Base-by-base conservation (phyloP, 1,139 yeast species). In the Groenewaldozyma sp. region DNA sequence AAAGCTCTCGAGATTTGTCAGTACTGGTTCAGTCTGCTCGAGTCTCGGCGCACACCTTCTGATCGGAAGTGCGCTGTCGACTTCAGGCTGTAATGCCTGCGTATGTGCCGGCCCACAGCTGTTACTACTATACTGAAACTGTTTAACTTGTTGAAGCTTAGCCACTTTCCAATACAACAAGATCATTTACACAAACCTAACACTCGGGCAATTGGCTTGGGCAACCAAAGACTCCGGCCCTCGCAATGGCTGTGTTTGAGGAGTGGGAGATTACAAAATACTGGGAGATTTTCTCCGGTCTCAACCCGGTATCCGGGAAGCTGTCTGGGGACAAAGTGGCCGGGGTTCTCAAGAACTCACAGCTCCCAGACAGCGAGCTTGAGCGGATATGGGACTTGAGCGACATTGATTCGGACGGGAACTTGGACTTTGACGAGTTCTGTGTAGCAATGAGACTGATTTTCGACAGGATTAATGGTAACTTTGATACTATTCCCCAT, bases 391-490 rank as follows among this genome's bases (percentile, higher is more conserved):
- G 98, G 98, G 86, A 83, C 51, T 64, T 91, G 34, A 81, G 95
- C 34, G 99, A 91, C 59, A 86, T 91, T 40, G 98, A 91, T 61
- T 74, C 75, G 42, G 98, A 91, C 61, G 96, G 95, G 17, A 70
- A 71, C 51, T 71, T 91, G 51, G 99, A 93, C 60, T 91, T 91
- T 59, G 99, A 91, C 61, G 98, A 91, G 64, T 91, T 91, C 61
- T 91, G 97, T 59, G 86, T 91, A 47, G 91, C 97, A 42, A 93
- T 91, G 98, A 72, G 96, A 49, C 71, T 91, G 45, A 83, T 88
- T 37, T 93, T 87, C 59, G 98, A 91, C 60, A 63, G 82, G 55
- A 91, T 91, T 37, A 87, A 88, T 60, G 87, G 88, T 22, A 79
- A 76, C 34, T 67, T 72, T 37, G 59, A 69, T 7, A 63, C 65